A percentile compares a stretch with the other conserved stretches of the same genome.
Evolutionary conservation across 208 protist genomes (phyloP).

Genomic region (Trypanosoma theileri): DNA sequence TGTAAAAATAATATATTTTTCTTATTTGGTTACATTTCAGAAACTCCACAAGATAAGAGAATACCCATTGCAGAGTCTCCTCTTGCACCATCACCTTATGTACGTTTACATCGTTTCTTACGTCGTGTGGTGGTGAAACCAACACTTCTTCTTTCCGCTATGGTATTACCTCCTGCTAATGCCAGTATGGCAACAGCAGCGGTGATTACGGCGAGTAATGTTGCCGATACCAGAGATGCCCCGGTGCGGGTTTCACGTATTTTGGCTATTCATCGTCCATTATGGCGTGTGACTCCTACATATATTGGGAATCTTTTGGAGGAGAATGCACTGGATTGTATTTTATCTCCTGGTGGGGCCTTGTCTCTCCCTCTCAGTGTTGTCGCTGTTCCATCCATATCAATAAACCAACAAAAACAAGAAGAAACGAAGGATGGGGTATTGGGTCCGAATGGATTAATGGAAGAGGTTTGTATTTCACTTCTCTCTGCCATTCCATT

Average conservation of each 20-base stretch:
- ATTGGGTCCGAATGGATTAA: conserved; percentile 3
- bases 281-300: conserved; percentile 45
- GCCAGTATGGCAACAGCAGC: conserved; percentile 40
- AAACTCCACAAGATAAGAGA: conserved; percentile 8
- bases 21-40: conserved; percentile 53
- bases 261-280: conserved; percentile 49
- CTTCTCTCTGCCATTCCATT: conserved; percentile 32
- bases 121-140: conserved; percentile 68
- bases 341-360: conserved; percentile 47
- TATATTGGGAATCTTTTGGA: conserved; percentile 31
- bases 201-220: conserved; percentile 58
- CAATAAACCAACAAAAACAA: background rate
- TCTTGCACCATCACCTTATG: conserved; percentile 9
- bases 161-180: conserved; percentile 62
- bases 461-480: conserved; percentile 53
- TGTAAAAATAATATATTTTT: conserved; percentile 66
- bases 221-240: conserved; percentile 13
- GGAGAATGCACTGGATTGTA: conserved; percentile 38
- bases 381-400: conserved; percentile 20
- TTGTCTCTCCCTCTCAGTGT: conserved; percentile 59
- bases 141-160: conserved; percentile 57
- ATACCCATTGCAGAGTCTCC: background rate
- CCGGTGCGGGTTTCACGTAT: conserved; percentile 57
- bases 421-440: background rate
- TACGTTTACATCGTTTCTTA: conserved; percentile 75